Base-by-base conservation (phyloP, 2,329 filamentous ascomycete species). In the Fusarium algeriense region DNA sequence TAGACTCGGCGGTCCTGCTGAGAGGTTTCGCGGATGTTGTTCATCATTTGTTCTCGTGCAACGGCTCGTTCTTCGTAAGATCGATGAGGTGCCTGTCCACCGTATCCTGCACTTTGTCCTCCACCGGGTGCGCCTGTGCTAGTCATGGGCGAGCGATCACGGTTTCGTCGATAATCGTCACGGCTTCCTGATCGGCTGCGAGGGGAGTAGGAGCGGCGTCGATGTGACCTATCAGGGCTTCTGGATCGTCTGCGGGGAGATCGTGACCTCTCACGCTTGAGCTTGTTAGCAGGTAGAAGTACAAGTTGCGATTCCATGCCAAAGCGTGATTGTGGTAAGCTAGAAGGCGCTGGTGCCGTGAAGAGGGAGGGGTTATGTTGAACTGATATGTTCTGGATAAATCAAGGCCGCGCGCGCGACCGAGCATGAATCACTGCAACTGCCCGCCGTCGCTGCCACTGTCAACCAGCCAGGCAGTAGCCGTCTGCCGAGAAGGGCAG, bases 1-100 rank as follows among this genome's bases (percentile, higher is more conserved):
- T 99, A 99, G 89, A 99, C 96, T 75, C 96, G 95, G 80, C 96
- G 95, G 88, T 99, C 96, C 85, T 99, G 96, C 82, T 98, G 96
- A 69, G 96, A 98, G 48, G 93, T 92, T 80, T 98, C 96, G 80
- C 94, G 92, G 77, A 98, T 92, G 80, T 90, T 94, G 84, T 91
- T 92, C 93, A 98, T 97, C 94, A 97, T 98, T 82, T 94, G 92
- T 84, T 97, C 94, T 84, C 96, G 95, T 78, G 92, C 92, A 70
- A 88, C 90, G 70, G 89, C 86, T 78, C 94, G 91, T 79, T 97
- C 94, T 82, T 98, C 95, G 83, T 90, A 93, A 64, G 90, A 91
- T 83, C 95, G 91, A 82, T 91, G 90, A 77, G 89, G 88, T 78
- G 76, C 71, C 69, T 81, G 81, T 73, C 88, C 88, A 81, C 88